Evolutionary conservation across 257 asterid genomes (phyloP), one percentile per base, ranked within the genome.

Genomic region (Solanum tarijense): DNA sequence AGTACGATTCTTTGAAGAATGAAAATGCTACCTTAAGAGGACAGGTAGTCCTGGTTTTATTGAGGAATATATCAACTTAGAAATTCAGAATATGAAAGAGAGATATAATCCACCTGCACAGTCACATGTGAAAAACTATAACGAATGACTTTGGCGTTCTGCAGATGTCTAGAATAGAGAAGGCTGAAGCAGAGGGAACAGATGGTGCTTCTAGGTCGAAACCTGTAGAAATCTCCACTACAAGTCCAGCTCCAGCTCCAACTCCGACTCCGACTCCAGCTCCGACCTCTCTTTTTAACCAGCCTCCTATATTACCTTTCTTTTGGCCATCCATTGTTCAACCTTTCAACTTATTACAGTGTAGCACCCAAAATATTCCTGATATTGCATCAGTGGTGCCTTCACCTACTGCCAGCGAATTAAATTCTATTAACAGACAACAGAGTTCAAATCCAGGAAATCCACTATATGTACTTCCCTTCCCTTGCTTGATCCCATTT

Each of bases 401-500:
- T 18, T 35, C 75, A 62, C 89, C 88, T 12, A 55, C 58, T 29
- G 13, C 87, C 58, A 87, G 87, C 83, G 39, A 72, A 20, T 79
- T 86, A 1, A 43, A 71, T 89, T 25, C 89, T 18, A 69, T 76
- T 60, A 89, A 48, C 84, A 92, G 83, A 52, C 92, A 91, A 79
- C 92, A 92, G 68, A 83, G 78, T 88, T n/a, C 92, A 4, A 48
- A 48, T 36, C 89, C 90, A 2, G 93, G 91, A 62, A 58, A 92
- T 66, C 92, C 96, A 35, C 7, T 91, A 1, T 88, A 88, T 69
- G 85, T 95, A 68, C 81, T 90, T 84, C 97, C 96, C 4, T 86
- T 93, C 21, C 94, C 98, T 78, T 94, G 94, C 92, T 86, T 93
- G 88, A 90, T 92, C 32, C 95, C 95, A 2, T 82, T 86, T 35